Evolutionary conservation across 225 moss, liverwort and hornwort genomes (phyloP), one percentile per base, ranked within the genome.

Genomic region (Polytrichum formosum): DNA sequence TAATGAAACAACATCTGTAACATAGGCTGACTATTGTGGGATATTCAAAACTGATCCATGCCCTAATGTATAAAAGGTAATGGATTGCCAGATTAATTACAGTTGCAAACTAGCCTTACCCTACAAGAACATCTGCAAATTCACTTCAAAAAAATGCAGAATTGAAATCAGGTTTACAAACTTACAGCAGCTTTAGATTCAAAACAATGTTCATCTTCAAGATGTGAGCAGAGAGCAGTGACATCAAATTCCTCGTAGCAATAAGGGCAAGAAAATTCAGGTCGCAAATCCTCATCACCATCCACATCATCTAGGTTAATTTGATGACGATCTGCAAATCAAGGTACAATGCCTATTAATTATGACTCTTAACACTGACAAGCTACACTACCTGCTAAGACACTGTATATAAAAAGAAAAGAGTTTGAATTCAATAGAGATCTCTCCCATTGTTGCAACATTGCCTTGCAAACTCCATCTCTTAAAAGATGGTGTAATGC

Each of bases 171-270:
- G 25, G 28, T 13, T 17, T 3, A 46, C 4, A 13, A 46, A 68
- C 80, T 78, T 80, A 88, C 84, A 54, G 28, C 68, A 66, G 27
- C 66, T 7, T 78, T 84, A 21, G 82, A 75, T 25, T 82, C 53
- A 1, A 21, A 21, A 16, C 31, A 19, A 4, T 76, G 67, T 53
- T 88, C 69, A 10, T 79, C 77, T 62, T 78, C 25, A 0, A 82
- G 73, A 37, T 82, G 77, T 6, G 59, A 66, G 21, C 55, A 69
- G 26, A 85, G 74, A 16, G 80, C 65, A 20, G 5, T 75, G 0
- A 80, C 69, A 13, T 85, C 84, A 61, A 82, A 80, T 0, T 78
- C 82, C 68, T 78, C 66, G 7, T 71, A 69, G 64, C 85, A 88
- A 54, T 82, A 78, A 18, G 85, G 88, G 5, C 82, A 88, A 0